Percentiles rank a stretch among this genome's conserved stretches.
Evolutionary conservation across 768 basidiomycete species (phyloP).

Genomic region (Tricholomella constricta): DNA sequence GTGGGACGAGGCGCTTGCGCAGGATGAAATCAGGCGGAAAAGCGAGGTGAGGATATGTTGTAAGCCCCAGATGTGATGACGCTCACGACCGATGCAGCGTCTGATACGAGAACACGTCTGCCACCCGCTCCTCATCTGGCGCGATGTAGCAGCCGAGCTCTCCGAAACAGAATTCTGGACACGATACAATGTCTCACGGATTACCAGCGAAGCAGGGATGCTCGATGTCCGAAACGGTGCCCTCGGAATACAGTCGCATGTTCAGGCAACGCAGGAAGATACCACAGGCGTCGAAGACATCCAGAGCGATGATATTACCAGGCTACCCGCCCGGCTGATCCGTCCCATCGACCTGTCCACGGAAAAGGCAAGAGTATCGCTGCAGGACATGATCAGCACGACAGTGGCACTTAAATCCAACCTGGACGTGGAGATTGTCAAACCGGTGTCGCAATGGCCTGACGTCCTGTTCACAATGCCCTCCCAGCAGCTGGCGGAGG

Average conservation of each 20-base stretch:
- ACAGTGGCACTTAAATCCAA: constrained; percentile 76
- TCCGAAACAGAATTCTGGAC: constrained; percentile 68
- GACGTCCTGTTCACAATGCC: constrained; percentile 41
- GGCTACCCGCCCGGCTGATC: constrained; percentile 30
- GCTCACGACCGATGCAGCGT: constrained; percentile 41
- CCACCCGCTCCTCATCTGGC: constrained; percentile 72
- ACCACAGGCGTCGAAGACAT: neutral
- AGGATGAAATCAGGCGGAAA: constrained; percentile 67
- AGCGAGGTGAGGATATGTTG: constrained; percentile 56
- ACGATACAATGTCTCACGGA: constrained; percentile 58
- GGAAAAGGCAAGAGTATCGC: constrained; percentile 49
- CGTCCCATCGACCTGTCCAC: constrained; percentile 38
- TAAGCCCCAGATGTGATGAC: neutral
- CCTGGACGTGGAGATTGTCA: constrained; percentile 59
- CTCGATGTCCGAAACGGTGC: constrained; percentile 62
- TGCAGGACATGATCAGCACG: constrained; percentile 75
- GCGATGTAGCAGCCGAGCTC: constrained; percentile 65
- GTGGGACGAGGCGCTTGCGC: constrained; percentile 73
- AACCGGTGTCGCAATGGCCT: constrained; percentile 57
- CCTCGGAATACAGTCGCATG: constrained; percentile 46
- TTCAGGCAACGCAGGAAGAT: constrained; percentile 3
- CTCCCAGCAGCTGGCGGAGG: constrained; percentile 26
- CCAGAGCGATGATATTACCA: constrained; percentile 9
- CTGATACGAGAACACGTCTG: constrained; percentile 72
- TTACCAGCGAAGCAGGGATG: constrained; percentile 70